Percentiles rank a stretch among this genome's conserved stretches.
phyloP scores from a whole-genome alignment of 352 stramenopile species.

The Peronospora farinosa region DNA sequence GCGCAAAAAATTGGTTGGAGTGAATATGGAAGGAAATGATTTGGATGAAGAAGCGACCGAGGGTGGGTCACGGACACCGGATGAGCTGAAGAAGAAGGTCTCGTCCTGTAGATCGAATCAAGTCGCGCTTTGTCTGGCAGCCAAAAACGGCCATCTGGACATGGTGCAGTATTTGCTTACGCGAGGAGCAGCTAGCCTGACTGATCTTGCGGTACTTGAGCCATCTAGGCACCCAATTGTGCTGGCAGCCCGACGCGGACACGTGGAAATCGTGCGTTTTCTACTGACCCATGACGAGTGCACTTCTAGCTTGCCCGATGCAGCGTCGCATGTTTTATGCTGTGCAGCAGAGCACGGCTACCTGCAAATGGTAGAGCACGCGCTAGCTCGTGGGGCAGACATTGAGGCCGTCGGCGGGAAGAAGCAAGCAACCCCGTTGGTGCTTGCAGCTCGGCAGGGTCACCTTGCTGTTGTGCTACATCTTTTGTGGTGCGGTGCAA shows the following conservation, averaged over 20 bases:
- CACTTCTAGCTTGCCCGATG: slow-evolving; percentile 30
- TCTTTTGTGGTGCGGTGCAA: slow-evolving; percentile 40
- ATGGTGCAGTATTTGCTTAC: slow-evolving; percentile 44
- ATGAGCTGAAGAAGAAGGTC: slow-evolving; percentile 25
- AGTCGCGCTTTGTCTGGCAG: slow-evolving; percentile 40
- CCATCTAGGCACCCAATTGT: slow-evolving; percentile 37
- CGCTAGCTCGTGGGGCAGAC: slow-evolving; percentile 33
- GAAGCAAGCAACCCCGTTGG: slow-evolving; percentile 36
- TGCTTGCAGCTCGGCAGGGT: slow-evolving; percentile 44
- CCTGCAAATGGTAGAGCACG: slow-evolving; percentile 48
- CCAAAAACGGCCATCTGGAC: slow-evolving; percentile 47
- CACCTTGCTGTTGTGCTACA: slow-evolving; percentile 45
- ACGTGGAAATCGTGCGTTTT: slow-evolving; percentile 43
- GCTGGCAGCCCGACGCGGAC: slow-evolving; percentile 35
- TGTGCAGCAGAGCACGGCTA: slow-evolving; percentile 41
- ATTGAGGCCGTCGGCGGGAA: slow-evolving; percentile 31
- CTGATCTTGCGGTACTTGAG: slow-evolving; percentile 23
- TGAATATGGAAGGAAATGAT: slow-evolving; percentile 18
- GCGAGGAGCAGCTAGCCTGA: slow-evolving; percentile 12
- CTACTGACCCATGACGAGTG: slow-evolving; percentile 34
- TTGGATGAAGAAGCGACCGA: slow-evolving; percentile 11
- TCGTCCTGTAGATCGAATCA: slow-evolving; percentile 25
- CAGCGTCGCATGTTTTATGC: slow-evolving; percentile 38
- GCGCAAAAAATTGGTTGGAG: slow-evolving; percentile 19
- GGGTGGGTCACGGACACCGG: slow-evolving; percentile 7